Conservation (phyloP, 768 basidiomycete genomes). For the Tulasnella sp. region DNA sequence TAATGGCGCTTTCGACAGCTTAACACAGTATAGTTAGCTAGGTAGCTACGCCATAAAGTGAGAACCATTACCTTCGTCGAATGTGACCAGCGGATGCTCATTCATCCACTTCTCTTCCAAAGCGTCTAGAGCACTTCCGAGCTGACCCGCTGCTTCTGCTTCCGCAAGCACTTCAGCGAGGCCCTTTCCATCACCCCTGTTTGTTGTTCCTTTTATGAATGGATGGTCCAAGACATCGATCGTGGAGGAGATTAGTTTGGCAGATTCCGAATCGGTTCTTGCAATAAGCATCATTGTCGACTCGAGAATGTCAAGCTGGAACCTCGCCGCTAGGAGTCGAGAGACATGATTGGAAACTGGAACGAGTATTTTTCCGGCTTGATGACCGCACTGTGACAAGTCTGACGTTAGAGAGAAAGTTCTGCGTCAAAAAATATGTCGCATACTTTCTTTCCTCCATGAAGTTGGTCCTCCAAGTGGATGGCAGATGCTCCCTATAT, state of each 20-base stretch:
- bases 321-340: constrained; percentile 70
- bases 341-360: constrained; percentile 79
- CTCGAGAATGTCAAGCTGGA: constrained; percentile 83
- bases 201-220: constrained; percentile 31
- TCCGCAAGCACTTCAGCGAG: constrained; percentile 58
- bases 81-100: constrained; percentile 58
- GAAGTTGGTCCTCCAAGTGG: constrained; percentile 87
- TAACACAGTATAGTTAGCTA: not conserved
- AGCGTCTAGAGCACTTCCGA: constrained; percentile 54
- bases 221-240: constrained; percentile 70
- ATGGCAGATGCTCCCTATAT: constrained; percentile 85
- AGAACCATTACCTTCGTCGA: constrained; percentile 56
- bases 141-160: constrained; percentile 50
- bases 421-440: not conserved
- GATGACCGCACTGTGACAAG: constrained; percentile 55
- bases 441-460: constrained; percentile 78
- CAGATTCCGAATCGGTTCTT: constrained; percentile 83
- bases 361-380: constrained; percentile 86
- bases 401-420: not conserved
- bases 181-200: constrained; percentile 27
- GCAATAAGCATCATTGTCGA: constrained; percentile 82
- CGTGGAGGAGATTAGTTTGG: constrained; percentile 68
- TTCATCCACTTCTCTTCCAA: constrained; percentile 68
- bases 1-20: constrained; percentile 52
- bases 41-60: not conserved